These are phyloP conservation scores for Aspergillus calidoustus DNA, from an alignment of 2,329 filamentous ascomycete genomes.

Conservation along the genomic window DNA sequence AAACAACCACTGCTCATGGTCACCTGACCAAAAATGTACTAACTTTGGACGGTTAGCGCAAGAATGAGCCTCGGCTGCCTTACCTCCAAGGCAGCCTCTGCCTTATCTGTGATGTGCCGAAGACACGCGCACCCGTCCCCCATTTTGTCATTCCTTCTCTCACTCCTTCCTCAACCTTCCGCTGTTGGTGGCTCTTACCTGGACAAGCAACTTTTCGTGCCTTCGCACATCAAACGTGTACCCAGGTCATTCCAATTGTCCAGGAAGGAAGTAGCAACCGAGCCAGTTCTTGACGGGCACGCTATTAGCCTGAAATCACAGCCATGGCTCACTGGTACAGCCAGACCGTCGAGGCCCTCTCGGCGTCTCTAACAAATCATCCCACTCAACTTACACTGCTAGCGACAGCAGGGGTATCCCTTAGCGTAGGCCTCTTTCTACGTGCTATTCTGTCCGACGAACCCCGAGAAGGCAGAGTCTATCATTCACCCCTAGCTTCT, in stretches of 20 bases:
- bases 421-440: slow-evolving; percentile 39
- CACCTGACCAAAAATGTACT: background rate
- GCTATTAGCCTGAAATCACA: background rate
- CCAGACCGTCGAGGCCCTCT: slow-evolving; percentile 40
- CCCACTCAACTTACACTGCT: slow-evolving; percentile 38
- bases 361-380: slow-evolving; percentile 36
- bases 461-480: slow-evolving; percentile 22
- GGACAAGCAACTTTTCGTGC: background rate
- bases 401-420: slow-evolving; percentile 41
- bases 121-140: background rate
- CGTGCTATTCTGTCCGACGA: slow-evolving; percentile 32
- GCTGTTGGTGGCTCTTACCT: background rate
- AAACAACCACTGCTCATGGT: background rate
- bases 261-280: background rate
- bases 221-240: background rate
- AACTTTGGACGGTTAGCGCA: background rate
- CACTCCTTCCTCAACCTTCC: background rate
- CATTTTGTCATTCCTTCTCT: background rate
- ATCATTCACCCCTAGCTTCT: slow-evolving; percentile 43
- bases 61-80: background rate
- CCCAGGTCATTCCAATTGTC: background rate
- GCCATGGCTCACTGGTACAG: slow-evolving; percentile 39
- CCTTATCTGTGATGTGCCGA: background rate
- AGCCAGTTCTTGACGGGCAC: background rate
- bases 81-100: background rate